Evolutionary conservation across 805 yeast genomes (phyloP).

Genomic region (Kuraishia piskuri): DNA sequence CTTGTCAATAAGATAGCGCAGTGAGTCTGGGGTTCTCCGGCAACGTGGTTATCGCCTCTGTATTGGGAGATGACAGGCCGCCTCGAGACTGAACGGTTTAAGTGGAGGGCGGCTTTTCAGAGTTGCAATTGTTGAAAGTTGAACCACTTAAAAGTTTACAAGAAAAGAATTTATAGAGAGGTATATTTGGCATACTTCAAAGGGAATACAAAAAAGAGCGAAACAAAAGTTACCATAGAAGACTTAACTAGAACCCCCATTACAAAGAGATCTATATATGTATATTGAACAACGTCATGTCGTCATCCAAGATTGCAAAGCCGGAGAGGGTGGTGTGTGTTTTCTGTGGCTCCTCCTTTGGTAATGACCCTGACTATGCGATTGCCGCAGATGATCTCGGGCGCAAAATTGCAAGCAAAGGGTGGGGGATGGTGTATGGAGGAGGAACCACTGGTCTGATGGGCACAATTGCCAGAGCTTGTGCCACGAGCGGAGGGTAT

Average conservation of each 20-base stretch:
- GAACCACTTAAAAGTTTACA: no score
- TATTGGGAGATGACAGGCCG: neutral
- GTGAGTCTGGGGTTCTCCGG: neutral
- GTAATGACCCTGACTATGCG: constrained; percentile 41
- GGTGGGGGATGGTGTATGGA: constrained; percentile 79
- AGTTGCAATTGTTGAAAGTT: no score
- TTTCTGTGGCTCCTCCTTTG: constrained; percentile 80
- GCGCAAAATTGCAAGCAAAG: constrained; percentile 38
- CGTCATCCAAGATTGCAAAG: neutral
- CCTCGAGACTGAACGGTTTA: no score
- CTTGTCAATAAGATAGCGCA: neutral
- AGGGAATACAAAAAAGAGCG: no score
- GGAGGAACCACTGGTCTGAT: constrained; percentile 85
- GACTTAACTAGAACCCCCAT: no score
- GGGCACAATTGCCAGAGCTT: constrained; percentile 67
- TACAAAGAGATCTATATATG: no score
- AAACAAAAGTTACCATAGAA: neutral
- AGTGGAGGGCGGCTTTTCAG: no score
- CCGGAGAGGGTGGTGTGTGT: constrained; percentile 57
- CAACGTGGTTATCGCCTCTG: neutral
- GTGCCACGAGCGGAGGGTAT: constrained; percentile 48
- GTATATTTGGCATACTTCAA: no score
- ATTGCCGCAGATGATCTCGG: constrained; percentile 57
- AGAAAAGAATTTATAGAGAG: no score
- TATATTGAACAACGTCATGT: no score